Conservation (phyloP, 108 stramenopile genomes). For the Fragilaria crotonensis region DNA sequence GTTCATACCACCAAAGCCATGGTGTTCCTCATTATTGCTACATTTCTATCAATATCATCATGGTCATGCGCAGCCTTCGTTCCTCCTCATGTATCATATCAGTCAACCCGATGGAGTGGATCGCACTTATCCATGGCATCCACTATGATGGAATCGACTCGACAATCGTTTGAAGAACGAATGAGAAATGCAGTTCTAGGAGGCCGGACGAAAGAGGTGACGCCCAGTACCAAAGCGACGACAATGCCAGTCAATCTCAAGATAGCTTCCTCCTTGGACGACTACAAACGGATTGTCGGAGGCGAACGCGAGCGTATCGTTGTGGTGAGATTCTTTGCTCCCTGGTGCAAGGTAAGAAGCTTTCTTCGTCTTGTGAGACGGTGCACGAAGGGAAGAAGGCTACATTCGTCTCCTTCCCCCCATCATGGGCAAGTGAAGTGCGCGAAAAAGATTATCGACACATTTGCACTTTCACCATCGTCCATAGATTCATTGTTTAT, state of each 20-base stretch:
- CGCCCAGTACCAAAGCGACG: not conserved
- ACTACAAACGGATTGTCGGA: slow-evolving; percentile 45
- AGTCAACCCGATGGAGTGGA: not conserved
- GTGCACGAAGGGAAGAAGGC: too few relatives aligned
- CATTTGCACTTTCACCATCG: too few relatives aligned
- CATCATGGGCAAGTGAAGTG: too few relatives aligned
- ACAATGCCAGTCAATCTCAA: slow-evolving; percentile 32
- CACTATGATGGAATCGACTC: not conserved
- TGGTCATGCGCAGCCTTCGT: not conserved
- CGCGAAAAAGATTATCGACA: too few relatives aligned
- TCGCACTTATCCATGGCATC: not conserved
- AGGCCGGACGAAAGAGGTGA: slow-evolving; percentile 1
- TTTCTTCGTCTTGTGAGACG: too few relatives aligned
- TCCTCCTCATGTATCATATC: not conserved
- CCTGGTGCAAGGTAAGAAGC: slow-evolving; percentile 67
- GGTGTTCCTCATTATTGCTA: too few relatives aligned
- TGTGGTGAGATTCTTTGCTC: slow-evolving; percentile 55
- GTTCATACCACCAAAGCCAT: too few relatives aligned
- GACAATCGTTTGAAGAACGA: slow-evolving; percentile 17
- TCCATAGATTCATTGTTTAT: too few relatives aligned
- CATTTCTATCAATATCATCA: not conserved
- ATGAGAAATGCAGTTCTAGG: slow-evolving; percentile 19
- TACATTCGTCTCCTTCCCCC: too few relatives aligned
- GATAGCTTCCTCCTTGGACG: slow-evolving; percentile 31
- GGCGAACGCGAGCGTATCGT: slow-evolving; percentile 37